Evolutionary conservation across 495 filamentous ascomycete species (phyloP), one percentile per base, ranked within the genome.

Genomic region (Apodospora peruviana): DNA sequence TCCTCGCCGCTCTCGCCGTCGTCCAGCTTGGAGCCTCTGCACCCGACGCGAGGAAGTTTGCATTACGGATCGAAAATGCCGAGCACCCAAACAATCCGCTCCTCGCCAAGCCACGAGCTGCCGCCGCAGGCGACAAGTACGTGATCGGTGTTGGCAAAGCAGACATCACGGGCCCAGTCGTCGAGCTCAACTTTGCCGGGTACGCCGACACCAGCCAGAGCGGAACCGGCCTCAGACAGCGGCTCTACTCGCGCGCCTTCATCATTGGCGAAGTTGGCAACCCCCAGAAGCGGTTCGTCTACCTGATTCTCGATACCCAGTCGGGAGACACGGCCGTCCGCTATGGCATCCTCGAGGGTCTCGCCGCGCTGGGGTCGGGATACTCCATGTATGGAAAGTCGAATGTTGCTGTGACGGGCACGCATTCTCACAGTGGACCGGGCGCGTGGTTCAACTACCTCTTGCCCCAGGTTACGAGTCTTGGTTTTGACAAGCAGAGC

Each of bases 381-480:
- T 80, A 77, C 40, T 52, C 66, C 10, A 63, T 71, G 18, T 98
- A 96, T 62, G 80, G 79, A 21, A 78, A 83, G 52, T 73, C 78
- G 45, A 98, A 96, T 59, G 67, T 98, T 38, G 93, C 93, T 12
- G 73, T 98, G 17, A 91, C 86, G 1, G 93, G 91, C 21, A 96
- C 93, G 0, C 93, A 98, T 62, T 88, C 85, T 3, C 93, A 98
- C 65, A 87, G 90, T 25, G 91, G 89, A 0, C 90, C 91, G 16
- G 93, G 89, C 0, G 93, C 87, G 25, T 97, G 90, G 90, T 80
- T 93, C 58, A 98, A 98, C 58, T 98, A 98, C 62, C 78, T 98
- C 14, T 76, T 98, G 9, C 91, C 91, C 4, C 93, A 96, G 61
- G 82, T 98, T 52, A 96, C 93, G 0, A 90, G 85, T 48, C 71